Percentiles rank a stretch among this genome's conserved stretches.
These are phyloP conservation scores for Fusarium agapanthi DNA, from an alignment of 2,329 filamentous ascomycete genomes.

Conservation along the genomic window DNA sequence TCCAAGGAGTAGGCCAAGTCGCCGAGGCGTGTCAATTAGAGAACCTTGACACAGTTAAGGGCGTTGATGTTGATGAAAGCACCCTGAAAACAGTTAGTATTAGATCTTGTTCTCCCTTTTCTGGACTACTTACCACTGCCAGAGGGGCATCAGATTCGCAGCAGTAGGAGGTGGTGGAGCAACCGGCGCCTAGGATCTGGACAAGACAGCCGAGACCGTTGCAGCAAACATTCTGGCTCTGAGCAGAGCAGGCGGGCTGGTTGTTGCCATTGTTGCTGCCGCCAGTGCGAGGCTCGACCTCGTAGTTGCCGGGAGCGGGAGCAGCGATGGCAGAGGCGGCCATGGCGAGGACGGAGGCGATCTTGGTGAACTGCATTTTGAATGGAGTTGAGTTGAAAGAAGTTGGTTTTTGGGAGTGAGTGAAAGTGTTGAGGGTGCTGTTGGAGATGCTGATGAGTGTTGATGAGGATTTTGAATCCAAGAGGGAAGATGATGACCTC, in stretches of 20 bases:
- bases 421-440: neutral
- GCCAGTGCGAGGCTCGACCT: conserved; percentile 9
- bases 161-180: neutral
- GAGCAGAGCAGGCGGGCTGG: conserved; percentile 2
- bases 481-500: neutral
- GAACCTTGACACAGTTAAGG: conserved; percentile 8
- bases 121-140: neutral
- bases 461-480: conserved; percentile 10
- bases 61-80: conserved; percentile 1
- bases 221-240: conserved; percentile 23
- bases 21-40: neutral
- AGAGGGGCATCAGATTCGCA: neutral
- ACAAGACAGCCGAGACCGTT: neutral
- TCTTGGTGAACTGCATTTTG: conserved; percentile 32
- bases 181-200: conserved; percentile 13
- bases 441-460: conserved; percentile 2
- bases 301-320: conserved; percentile 1
- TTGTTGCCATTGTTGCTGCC: neutral
- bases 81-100: neutral
- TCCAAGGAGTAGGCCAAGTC: neutral
- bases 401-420: neutral
- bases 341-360: conserved; percentile 21
- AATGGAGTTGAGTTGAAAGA: neutral
- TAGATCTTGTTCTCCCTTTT: fast-evolving
- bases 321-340: conserved; percentile 17